A percentile compares a stretch with the other conserved stretches of the same genome.
These are phyloP conservation scores for Mycena rebaudengoi DNA, from an alignment of 768 basidiomycete species.

Conservation along the genomic window DNA sequence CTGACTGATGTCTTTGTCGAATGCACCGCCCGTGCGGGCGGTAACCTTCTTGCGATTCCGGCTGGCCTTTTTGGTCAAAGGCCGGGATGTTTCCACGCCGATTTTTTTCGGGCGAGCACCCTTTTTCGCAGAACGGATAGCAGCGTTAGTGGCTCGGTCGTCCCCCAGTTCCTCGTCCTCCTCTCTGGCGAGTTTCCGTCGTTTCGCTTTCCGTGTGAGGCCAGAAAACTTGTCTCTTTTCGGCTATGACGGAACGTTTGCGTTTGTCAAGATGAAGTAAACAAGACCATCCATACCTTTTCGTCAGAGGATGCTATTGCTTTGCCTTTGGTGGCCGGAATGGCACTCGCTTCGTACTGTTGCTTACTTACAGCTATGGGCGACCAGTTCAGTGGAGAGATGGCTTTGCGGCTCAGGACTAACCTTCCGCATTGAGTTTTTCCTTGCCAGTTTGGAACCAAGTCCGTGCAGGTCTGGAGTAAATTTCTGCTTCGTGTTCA, in stretches of 20 bases:
- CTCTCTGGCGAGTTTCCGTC: conserved; percentile 87
- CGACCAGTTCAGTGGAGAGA: conserved; percentile 8
- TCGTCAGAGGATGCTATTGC: conserved; percentile 45
- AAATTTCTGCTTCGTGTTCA: conserved; percentile 92
- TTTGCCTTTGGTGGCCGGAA: conserved; percentile 46
- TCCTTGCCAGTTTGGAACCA: conserved; percentile 96
- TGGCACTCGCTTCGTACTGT: conserved; percentile 70
- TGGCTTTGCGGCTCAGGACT: conserved; percentile 7
- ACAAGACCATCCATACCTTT: conserved; percentile 45
- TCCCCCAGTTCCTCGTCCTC: conserved; percentile 74
- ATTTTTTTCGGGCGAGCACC: conserved; percentile 78
- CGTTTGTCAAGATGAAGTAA: conserved; percentile 11
- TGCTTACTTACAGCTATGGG: conserved; percentile 79
- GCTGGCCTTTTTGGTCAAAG: conserved; percentile 41
- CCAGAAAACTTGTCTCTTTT: conserved; percentile 84
- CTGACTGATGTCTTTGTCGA: conserved; percentile 68
- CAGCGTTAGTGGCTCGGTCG: conserved; percentile 64
- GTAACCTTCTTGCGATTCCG: conserved; percentile 46
- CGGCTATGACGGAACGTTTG: conserved; percentile 57
- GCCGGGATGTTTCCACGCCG: conserved; percentile 54
- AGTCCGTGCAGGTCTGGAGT: conserved; percentile 92
- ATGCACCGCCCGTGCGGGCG: conserved; percentile 48
- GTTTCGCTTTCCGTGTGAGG: conserved; percentile 86
- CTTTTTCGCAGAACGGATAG: conserved; percentile 91
- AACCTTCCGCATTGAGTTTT: conserved; percentile 83